A percentile compares a stretch with the other conserved stretches of the same genome.
These are phyloP conservation scores for Amanita rimosa DNA, from an alignment of 768 basidiomycete genomes.

Conservation along the genomic window DNA sequence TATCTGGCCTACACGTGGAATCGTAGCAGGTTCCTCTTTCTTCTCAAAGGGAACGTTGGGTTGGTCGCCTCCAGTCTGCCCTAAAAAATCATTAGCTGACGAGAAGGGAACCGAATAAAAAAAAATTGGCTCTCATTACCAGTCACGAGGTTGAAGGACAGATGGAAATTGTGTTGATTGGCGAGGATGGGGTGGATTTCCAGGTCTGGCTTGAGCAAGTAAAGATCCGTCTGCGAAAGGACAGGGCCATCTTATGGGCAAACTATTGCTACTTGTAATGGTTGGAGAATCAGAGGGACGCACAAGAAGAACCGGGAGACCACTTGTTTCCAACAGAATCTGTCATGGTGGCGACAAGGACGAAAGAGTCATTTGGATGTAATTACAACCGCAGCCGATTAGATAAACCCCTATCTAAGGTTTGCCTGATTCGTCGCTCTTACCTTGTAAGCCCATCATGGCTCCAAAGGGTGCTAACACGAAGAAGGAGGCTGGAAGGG, in stretches of 20 bases:
- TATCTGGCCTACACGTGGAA: constrained; percentile 52
- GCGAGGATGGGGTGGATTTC: constrained; percentile 67
- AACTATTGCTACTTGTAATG: neutral
- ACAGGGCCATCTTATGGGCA: constrained; percentile 3
- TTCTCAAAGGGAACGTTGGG: constrained; percentile 35
- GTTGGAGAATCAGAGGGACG: neutral
- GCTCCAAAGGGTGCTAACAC: constrained; percentile 81
- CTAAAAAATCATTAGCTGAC: constrained; percentile 19
- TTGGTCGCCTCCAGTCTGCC: constrained; percentile 53
- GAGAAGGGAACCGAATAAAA: neutral
- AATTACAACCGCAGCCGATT: constrained; percentile 7
- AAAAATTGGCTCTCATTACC: constrained; percentile 27
- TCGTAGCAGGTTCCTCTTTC: constrained; percentile 56
- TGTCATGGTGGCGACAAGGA: neutral
- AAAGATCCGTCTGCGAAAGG: constrained; percentile 48
- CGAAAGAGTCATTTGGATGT: neutral
- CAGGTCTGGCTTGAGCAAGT: constrained; percentile 59
- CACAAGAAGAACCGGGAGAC: constrained; percentile 7
- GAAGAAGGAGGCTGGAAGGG: constrained; percentile 85
- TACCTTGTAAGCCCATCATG: constrained; percentile 40
- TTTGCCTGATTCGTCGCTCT: neutral
- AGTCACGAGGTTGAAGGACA: constrained; percentile 61
- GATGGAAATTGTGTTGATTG: constrained; percentile 39
- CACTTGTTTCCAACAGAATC: constrained; percentile 1
- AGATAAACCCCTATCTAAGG: constrained; percentile 11